Percentiles rank a stretch among this genome's conserved stretches.
These are phyloP conservation scores for Aspergillus hortae DNA, from an alignment of 2,329 filamentous ascomycete species.

Conservation along the genomic window DNA sequence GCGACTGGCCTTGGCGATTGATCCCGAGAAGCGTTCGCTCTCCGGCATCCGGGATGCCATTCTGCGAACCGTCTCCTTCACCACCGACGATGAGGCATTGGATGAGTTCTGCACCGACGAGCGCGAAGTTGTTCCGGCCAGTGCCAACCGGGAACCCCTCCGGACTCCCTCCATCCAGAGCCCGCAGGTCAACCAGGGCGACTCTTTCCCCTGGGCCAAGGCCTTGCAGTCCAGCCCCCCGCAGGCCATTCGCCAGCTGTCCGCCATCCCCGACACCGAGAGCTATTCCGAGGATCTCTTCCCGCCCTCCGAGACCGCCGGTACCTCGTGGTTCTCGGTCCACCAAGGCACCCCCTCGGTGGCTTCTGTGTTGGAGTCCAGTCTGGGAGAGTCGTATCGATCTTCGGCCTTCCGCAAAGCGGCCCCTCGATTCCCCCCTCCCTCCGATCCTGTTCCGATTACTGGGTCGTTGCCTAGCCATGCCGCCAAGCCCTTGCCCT, in stretches of 20 bases:
- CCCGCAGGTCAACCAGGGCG: slow-evolving; percentile 69
- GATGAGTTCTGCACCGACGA: slow-evolving; percentile 92
- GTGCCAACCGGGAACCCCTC: slow-evolving; percentile 87
- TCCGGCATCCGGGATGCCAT: slow-evolving; percentile 74
- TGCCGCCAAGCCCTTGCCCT: slow-evolving; percentile 57
- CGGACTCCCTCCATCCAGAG: slow-evolving; percentile 93
- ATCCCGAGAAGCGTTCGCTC: slow-evolving; percentile 84
- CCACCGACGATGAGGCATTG: slow-evolving; percentile 82
- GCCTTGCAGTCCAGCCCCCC: slow-evolving; percentile 74
- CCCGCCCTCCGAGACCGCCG: slow-evolving; percentile 65
- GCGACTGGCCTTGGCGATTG: slow-evolving; percentile 82
- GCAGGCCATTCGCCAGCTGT: slow-evolving; percentile 74
- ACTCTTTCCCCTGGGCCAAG: slow-evolving; percentile 93
- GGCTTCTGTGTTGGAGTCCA: slow-evolving; percentile 80
- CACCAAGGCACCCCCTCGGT: slow-evolving; percentile 75
- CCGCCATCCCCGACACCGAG: slow-evolving; percentile 74
- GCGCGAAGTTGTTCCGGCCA: slow-evolving; percentile 70
- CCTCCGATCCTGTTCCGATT: slow-evolving; percentile 66
- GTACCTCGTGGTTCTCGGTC: slow-evolving; percentile 71
- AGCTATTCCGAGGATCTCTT: slow-evolving; percentile 83
- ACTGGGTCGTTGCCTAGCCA: slow-evolving; percentile 70
- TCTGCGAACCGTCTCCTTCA: slow-evolving; percentile 80
- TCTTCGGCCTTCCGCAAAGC: slow-evolving; percentile 56
- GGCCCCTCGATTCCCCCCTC: slow-evolving; percentile 45
- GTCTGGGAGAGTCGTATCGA: slow-evolving; percentile 75